Conservation (phyloP, 179 eudicot genomes). For the Sideroxylon spinosum region DNA sequence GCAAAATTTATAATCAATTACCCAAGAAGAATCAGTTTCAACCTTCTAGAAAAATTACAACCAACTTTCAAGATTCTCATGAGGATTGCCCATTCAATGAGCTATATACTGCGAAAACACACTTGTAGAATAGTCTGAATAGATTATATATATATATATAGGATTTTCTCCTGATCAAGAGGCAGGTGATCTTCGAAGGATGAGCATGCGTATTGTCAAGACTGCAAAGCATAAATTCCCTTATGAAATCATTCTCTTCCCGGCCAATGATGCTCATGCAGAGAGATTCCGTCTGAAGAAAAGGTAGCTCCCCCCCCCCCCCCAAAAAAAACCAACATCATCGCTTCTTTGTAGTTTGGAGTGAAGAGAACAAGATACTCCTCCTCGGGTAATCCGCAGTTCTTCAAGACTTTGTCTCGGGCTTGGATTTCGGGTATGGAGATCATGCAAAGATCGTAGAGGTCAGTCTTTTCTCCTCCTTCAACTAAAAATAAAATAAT, state of each 20-base stretch:
- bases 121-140: background rate
- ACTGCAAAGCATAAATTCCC: slow-evolving; percentile 34
- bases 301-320: slow-evolving; percentile 43
- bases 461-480: slow-evolving; percentile 37
- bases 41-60: no score
- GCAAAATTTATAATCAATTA: no score
- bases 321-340: slow-evolving; percentile 44
- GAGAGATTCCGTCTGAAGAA: slow-evolving; percentile 33
- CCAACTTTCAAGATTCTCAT: no score
- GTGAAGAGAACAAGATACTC: slow-evolving; percentile 38
- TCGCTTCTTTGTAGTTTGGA: slow-evolving; percentile 33
- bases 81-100: background rate
- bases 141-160: slow-evolving; percentile 2
- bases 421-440: slow-evolving; percentile 45
- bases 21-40: no score
- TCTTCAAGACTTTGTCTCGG: slow-evolving; percentile 31
- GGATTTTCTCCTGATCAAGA: slow-evolving; percentile 30
- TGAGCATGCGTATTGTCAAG: slow-evolving; percentile 20
- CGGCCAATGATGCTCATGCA: slow-evolving; percentile 30
- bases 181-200: slow-evolving; percentile 34
- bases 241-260: slow-evolving; percentile 29
- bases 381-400: slow-evolving; percentile 35
- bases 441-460: slow-evolving; percentile 37
- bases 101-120: background rate
- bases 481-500: no score